A percentile compares a stretch with the other conserved stretches of the same genome.
Conservation (phyloP, 768 basidiomycete species). For the Suillus weaverae region DNA sequence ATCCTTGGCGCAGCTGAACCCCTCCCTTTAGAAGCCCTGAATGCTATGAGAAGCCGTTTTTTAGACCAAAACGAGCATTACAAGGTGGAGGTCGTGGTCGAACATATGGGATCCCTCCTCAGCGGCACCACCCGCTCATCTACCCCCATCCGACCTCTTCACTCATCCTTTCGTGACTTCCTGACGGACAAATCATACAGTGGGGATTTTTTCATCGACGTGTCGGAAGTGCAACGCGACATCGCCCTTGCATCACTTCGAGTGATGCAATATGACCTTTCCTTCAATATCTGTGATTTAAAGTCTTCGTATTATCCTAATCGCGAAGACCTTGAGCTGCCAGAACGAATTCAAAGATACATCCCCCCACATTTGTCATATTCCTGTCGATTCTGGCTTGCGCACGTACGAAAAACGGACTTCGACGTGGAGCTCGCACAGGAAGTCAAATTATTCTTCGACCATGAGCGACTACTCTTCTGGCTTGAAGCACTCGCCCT, state of each 20-base stretch:
- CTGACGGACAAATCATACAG: conserved; percentile 16
- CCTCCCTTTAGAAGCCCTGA: conserved; percentile 1
- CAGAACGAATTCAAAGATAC: neutral
- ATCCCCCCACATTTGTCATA: conserved; percentile 11
- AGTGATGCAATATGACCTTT: conserved; percentile 29
- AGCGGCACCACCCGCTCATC: conserved; percentile 8
- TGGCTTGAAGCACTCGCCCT: conserved; percentile 9
- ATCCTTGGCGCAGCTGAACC: conserved; percentile 11
- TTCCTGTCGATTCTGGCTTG: conserved; percentile 14
- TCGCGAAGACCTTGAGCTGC: conserved; percentile 16
- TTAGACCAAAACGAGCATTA: conserved; percentile 2
- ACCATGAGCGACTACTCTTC: conserved; percentile 9
- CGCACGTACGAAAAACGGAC: conserved; percentile 4
- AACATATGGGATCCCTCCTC: conserved; percentile 11
- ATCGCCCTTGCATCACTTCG: conserved; percentile 25
- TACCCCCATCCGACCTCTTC: conserved; percentile 19
- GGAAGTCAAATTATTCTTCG: conserved; percentile 7
- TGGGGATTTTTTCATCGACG: conserved; percentile 15
- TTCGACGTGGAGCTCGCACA: neutral
- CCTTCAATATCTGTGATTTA: conserved; percentile 38
- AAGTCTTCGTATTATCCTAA: conserved; percentile 32
- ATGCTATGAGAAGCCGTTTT: conserved; percentile 2
- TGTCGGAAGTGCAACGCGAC: conserved; percentile 11
- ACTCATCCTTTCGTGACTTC: conserved; percentile 31
- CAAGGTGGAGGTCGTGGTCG: conserved; percentile 9